Evolutionary conservation across 208 protist species (phyloP).

Genomic region (Crithidia mellificae): DNA sequence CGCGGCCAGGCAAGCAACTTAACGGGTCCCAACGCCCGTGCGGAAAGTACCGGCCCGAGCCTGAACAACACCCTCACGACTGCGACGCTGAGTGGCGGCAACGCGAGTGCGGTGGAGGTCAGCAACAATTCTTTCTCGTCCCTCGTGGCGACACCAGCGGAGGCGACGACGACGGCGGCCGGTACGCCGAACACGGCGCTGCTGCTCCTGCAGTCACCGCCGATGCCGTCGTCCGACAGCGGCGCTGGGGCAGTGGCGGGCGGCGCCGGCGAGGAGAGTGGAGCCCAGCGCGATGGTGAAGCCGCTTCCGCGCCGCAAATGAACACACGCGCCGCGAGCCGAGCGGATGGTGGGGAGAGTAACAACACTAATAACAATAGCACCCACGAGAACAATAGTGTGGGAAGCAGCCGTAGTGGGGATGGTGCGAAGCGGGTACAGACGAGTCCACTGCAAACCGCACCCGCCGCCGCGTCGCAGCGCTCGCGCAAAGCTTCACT

Average conservation of each 20-base stretch:
- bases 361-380: too few relatives aligned
- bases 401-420: too few relatives aligned
- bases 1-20: too few relatives aligned
- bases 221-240: too few relatives aligned
- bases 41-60: too few relatives aligned
- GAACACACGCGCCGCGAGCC: too few relatives aligned
- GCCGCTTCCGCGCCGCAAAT: background rate
- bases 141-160: background rate
- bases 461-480: background rate
- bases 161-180: background rate
- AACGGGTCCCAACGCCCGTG: too few relatives aligned
- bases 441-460: background rate
- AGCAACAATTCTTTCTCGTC: background rate
- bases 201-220: background rate
- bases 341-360: too few relatives aligned
- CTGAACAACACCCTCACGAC: too few relatives aligned
- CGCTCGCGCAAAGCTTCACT: background rate
- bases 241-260: too few relatives aligned
- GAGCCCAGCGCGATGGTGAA: slow-evolving; percentile 3
- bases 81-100: background rate
- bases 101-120: background rate
- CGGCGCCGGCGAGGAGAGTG: slow-evolving; percentile 1
- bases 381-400: too few relatives aligned
- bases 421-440: too few relatives aligned
- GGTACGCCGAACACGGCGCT: background rate